phyloP scores from a whole-genome alignment of 768 basidiomycete species.

The Sporobolomyces phaffii region DNA sequence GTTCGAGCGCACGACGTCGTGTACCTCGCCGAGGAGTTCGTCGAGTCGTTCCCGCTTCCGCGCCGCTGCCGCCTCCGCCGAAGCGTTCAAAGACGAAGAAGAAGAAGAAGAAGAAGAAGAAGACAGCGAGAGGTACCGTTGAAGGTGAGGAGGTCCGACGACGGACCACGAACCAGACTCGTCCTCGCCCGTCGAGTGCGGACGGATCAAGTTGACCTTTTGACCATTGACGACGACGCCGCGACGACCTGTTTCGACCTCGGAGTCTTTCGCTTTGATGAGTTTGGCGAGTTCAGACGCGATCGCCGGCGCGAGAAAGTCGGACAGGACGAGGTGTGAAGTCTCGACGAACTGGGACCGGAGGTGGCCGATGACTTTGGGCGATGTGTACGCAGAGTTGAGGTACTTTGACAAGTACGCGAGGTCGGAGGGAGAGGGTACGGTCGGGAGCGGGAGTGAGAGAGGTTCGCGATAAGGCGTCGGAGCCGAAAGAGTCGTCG shows the following conservation, averaged over 20 bases:
- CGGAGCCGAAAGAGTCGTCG: constrained; percentile 50
- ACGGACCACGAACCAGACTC: constrained; percentile 66
- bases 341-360: constrained; percentile 74
- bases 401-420: constrained; percentile 76
- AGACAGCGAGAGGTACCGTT: constrained; percentile 74
- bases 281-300: constrained; percentile 62
- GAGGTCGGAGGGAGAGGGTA: constrained; percentile 58
- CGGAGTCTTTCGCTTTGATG: constrained; percentile 59
- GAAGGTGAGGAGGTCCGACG: constrained; percentile 87
- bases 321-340: constrained; percentile 80
- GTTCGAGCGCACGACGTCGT: constrained; percentile 33
- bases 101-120: no score
- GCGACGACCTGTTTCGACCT: constrained; percentile 43
- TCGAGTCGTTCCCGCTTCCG: constrained; percentile 25
- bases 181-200: constrained; percentile 60
- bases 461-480: constrained; percentile 42
- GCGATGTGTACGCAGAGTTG: constrained; percentile 82
- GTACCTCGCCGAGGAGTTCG: constrained; percentile 6
- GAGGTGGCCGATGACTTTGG: constrained; percentile 70
- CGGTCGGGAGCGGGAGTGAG: constrained; percentile 46
- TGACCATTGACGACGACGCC: constrained; percentile 51
- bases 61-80: not conserved
- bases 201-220: constrained; percentile 52
- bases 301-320: constrained; percentile 68
- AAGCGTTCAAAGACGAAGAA: no score